Percentiles rank a stretch among this genome's conserved stretches.
These are phyloP conservation scores for Phytophthora fragariae DNA, from an alignment of 352 stramenopile genomes.

Conservation along the genomic window DNA sequence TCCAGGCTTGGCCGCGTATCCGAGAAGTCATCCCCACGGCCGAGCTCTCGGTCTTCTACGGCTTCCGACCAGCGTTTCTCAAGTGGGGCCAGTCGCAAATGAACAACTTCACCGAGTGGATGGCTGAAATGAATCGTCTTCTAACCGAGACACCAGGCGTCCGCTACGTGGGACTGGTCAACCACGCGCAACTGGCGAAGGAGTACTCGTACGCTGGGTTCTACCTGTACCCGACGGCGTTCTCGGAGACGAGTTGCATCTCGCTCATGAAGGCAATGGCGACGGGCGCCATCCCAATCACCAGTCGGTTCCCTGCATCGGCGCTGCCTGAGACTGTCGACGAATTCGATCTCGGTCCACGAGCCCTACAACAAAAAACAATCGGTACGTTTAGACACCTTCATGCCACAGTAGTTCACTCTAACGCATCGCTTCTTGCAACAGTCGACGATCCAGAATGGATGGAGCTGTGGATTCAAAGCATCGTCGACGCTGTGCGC, in stretches of 20 bases:
- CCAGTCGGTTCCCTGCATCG: constrained; percentile 71
- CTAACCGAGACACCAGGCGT: constrained; percentile 55
- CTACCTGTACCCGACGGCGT: constrained; percentile 92
- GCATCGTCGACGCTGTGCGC: constrained; percentile 49
- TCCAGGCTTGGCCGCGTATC: constrained; percentile 82
- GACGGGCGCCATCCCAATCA: constrained; percentile 91
- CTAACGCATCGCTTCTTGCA: not conserved
- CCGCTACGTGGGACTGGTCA: constrained; percentile 80
- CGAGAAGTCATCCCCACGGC: constrained; percentile 57
- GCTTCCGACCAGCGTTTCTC: constrained; percentile 85
- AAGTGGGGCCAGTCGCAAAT: constrained; percentile 59
- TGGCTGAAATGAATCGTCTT: constrained; percentile 48
- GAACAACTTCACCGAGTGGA: constrained; percentile 70
- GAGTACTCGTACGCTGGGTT: constrained; percentile 86
- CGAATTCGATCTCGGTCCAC: constrained; percentile 81
- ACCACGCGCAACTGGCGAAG: constrained; percentile 71
- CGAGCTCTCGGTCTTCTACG: constrained; percentile 89
- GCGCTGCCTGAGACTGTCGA: constrained; percentile 71
- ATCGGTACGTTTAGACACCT: constrained; percentile 29
- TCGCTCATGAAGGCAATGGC: constrained; percentile 94
- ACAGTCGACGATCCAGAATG: constrained; percentile 49
- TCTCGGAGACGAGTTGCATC: constrained; percentile 92
- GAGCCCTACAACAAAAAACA: constrained; percentile 21
- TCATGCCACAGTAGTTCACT: not conserved
- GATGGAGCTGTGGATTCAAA: constrained; percentile 60